Evolutionary conservation across 352 stramenopile species (phyloP).

Genomic region (Phytophthora kernoviae): DNA sequence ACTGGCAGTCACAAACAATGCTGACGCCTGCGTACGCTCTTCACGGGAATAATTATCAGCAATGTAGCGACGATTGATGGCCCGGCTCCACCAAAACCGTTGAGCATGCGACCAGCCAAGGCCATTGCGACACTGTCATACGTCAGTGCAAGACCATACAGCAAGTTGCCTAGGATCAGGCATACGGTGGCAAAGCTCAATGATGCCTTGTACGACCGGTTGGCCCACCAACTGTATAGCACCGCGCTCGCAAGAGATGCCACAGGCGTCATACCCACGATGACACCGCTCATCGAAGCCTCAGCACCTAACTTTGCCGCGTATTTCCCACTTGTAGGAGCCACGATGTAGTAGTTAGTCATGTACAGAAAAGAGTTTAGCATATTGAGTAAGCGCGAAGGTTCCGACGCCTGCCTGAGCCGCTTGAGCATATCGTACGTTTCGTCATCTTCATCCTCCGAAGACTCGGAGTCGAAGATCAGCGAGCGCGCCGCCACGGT

Average conservation of each 20-base stretch:
- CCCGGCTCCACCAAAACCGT: slow-evolving; percentile 92
- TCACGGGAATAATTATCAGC: slow-evolving; percentile 89
- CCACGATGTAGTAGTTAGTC: slow-evolving; percentile 99
- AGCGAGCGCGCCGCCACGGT: slow-evolving; percentile 78
- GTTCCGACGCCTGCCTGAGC: slow-evolving; percentile 49
- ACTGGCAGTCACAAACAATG: slow-evolving; percentile 92
- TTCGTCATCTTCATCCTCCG: slow-evolving; percentile 82
- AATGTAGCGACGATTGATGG: slow-evolving; percentile 93
- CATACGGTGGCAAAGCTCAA: slow-evolving; percentile 86
- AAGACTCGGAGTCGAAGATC: slow-evolving; percentile 84
- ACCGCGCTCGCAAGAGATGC: slow-evolving; percentile 94
- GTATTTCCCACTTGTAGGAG: slow-evolving; percentile 94
- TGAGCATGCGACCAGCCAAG: slow-evolving; percentile 90
- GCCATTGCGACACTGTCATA: slow-evolving; percentile 88
- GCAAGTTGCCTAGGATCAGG: slow-evolving; percentile 86
- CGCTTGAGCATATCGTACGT: slow-evolving; percentile 65
- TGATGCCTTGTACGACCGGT: slow-evolving; percentile 87
- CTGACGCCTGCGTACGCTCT: slow-evolving; percentile 91
- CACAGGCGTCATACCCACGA: slow-evolving; percentile 97
- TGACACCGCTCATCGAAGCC: slow-evolving; percentile 91
- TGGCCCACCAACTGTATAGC: slow-evolving; percentile 95
- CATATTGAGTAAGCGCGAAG: slow-evolving; percentile 93
- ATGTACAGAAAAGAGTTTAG: slow-evolving; percentile 97
- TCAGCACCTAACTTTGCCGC: slow-evolving; percentile 87
- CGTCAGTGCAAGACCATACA: slow-evolving; percentile 84